Base-by-base conservation (phyloP, 306 rosid species). In the Mimosa pudica region DNA sequence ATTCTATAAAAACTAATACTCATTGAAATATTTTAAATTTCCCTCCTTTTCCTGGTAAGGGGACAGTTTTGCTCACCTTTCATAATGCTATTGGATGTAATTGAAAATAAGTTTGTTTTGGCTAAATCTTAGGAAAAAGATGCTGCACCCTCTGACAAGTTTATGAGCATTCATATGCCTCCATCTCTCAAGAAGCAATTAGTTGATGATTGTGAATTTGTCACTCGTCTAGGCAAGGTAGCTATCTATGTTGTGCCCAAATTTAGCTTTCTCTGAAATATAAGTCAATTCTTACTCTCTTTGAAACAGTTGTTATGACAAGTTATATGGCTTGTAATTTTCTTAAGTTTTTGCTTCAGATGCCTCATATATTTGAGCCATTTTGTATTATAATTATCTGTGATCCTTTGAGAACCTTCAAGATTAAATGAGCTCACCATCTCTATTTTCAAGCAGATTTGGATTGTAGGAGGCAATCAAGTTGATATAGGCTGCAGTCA, bases 151-250 rank as follows among this genome's bases (percentile, higher is more conserved):
- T 78, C 77, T 65, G 97, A 88, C 48, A 93, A 89, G 85, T 85
- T 88, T 83, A 82, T 84, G 80, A 87, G 35, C 82, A 83, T 91
- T 78, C 97, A 89, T 77, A 91, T 94, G 70, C 97, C 97, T 20
- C 76, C 75, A 63, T 77, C 81, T 30, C 81, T 94, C 68, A 92
- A 81, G 95, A 91, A 92, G 86, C 97, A 91, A 82, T 82, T 94
- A 80, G 86, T 89, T 83, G 97, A 92, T 84, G 98, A 94, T 83
- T 86, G 90, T 62, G 97, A 91, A 83, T 91, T 88, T 62, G 75
- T 92, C 38, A 91, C 92, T 65, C 93, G 87, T 84, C 85, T 92
- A 36, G 97, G 95, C 85, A 92, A 92, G 98, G 98, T 94, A 89
- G 35, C 6, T 92, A 89, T 20, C 6, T 58, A 49, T 66, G 41